phyloP scores from a whole-genome alignment of 2,329 filamentous ascomycete species.

The Cladophialophora bantiana region DNA sequence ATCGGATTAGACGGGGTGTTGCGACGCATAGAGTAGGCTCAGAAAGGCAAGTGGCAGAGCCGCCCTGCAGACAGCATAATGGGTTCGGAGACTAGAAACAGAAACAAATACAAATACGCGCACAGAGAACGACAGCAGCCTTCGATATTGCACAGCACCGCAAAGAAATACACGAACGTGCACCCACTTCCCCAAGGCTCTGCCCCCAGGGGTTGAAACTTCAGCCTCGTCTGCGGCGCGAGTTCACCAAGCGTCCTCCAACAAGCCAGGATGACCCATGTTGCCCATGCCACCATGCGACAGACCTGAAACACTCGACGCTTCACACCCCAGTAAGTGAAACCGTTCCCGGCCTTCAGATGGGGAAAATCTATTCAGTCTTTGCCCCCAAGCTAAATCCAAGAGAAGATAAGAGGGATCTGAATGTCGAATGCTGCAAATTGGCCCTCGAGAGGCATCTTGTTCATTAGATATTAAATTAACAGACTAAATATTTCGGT shows the following conservation, averaged over 20 bases:
- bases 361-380: not conserved
- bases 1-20: constrained; percentile 43
- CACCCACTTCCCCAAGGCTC: no score
- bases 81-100: not conserved
- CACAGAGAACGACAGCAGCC: not conserved
- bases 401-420: not conserved
- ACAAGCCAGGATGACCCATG: not conserved
- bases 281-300: not conserved
- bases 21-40: constrained; percentile 23
- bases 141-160: not conserved
- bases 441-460: not conserved
- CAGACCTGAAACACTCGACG: constrained; percentile 12
- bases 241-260: not conserved
- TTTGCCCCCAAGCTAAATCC: not conserved
- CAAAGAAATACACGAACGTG: no score
- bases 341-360: not conserved
- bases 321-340: not conserved
- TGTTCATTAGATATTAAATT: constrained; percentile 28
- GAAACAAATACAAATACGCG: not conserved
- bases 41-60: not conserved
- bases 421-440: not conserved
- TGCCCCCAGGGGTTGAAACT: not conserved
- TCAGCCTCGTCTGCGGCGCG: not conserved
- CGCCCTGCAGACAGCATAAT: not conserved
- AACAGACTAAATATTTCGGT: constrained; percentile 26